A percentile compares a stretch with the other conserved stretches of the same genome.
Conservation (phyloP, 2,329 filamentous ascomycete genomes). For the Talaromyces piceae region DNA sequence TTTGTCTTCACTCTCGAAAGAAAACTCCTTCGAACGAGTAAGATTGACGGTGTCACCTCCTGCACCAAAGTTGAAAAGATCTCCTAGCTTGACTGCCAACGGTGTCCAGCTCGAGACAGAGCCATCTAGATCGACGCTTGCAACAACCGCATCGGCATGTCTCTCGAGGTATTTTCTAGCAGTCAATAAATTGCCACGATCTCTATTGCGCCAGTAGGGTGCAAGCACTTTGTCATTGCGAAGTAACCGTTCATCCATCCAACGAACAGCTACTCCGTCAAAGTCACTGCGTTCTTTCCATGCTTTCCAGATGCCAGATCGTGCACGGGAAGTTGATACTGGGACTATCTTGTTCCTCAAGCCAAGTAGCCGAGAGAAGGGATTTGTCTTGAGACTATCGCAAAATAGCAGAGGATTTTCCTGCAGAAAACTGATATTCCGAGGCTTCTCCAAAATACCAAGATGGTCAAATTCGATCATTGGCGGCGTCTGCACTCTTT, state of each 20-base stretch:
- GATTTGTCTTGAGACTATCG: slow-evolving; percentile 29
- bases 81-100: slow-evolving; percentile 44
- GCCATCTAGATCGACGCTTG: slow-evolving; percentile 45
- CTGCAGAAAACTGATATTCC: slow-evolving; percentile 36
- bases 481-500: slow-evolving; percentile 45
- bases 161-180: slow-evolving; percentile 39
- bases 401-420: slow-evolving; percentile 49
- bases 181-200: slow-evolving; percentile 35
- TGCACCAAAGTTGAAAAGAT: slow-evolving; percentile 46
- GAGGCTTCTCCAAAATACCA: slow-evolving; percentile 37
- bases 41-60: slow-evolving; percentile 48
- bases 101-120: slow-evolving; percentile 48
- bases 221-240: slow-evolving; percentile 40
- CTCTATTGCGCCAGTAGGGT: slow-evolving; percentile 41
- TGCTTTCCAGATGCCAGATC: slow-evolving; percentile 45
- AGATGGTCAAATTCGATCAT: slow-evolving; percentile 46
- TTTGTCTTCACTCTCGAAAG: slow-evolving; percentile 41
- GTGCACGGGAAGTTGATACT: slow-evolving; percentile 42
- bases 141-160: slow-evolving; percentile 45
- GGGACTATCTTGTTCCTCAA: slow-evolving; percentile 29
- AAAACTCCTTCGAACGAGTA: slow-evolving; percentile 42
- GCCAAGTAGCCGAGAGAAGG: slow-evolving; percentile 25
- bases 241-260: slow-evolving; percentile 45
- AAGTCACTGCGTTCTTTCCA: slow-evolving; percentile 42
- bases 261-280: slow-evolving; percentile 44